A percentile compares a stretch with the other conserved stretches of the same genome.
Evolutionary conservation across 139 green algal species (phyloP).

Genomic region (Volvox africanus): DNA sequence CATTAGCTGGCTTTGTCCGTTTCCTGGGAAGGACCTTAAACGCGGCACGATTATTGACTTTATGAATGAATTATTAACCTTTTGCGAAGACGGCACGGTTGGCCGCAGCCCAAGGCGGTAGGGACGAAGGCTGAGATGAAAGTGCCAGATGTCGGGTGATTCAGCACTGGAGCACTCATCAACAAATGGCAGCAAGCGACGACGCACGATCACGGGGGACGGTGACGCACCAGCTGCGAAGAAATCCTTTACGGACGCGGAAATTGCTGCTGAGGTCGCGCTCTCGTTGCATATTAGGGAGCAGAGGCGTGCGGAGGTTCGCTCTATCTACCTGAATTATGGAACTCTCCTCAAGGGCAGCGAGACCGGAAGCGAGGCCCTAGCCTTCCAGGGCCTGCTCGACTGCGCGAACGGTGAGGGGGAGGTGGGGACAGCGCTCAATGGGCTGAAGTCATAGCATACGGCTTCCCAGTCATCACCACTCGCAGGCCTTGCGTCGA

Average conservation of each 20-base stretch:
- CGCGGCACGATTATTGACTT: not conserved
- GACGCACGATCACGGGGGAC: not conserved
- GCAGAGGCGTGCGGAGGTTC: constrained; percentile 23
- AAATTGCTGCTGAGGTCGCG: not conserved
- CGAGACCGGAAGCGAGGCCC: constrained; percentile 4
- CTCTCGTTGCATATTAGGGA: not conserved
- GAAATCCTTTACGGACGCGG: not conserved
- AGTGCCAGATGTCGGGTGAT: constrained; percentile 11
- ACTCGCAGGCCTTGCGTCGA: too few species aligned
- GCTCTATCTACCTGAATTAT: constrained; percentile 28
- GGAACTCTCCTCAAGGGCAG: constrained; percentile 10
- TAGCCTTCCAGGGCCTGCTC: constrained; percentile 42
- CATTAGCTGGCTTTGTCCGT: not conserved
- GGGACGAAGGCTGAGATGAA: constrained; percentile 10
- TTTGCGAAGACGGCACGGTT: not conserved
- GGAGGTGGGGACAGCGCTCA: not conserved
- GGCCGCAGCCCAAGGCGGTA: not conserved
- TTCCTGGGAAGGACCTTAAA: not conserved
- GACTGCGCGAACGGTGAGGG: constrained; percentile 33
- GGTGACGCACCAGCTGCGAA: constrained; percentile 5
- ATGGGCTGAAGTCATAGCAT: not conserved
- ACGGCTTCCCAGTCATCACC: not conserved
- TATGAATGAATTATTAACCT: not conserved
- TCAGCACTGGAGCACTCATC: constrained; percentile 9
- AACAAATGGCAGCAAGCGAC: constrained; percentile 19